Evolutionary conservation across 106 monocot genomes (phyloP).

Genomic region (Dendrobium catenatum): DNA sequence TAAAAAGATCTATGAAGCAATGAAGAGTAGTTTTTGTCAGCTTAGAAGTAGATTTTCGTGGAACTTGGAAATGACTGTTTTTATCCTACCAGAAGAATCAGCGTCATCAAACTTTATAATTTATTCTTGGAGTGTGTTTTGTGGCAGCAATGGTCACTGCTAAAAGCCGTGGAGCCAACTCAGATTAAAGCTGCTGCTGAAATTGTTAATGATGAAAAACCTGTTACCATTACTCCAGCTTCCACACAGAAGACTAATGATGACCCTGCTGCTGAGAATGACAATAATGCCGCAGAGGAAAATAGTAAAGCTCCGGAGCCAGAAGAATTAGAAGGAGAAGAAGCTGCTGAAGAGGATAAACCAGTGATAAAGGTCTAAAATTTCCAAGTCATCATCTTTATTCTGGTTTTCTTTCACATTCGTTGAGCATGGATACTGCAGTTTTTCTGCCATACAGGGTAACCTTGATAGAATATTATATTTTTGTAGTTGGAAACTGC

Average conservation of each 20-base stretch:
- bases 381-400: background rate
- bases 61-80: background rate
- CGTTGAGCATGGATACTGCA: background rate
- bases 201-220: too few relatives aligned
- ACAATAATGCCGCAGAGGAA: constrained; percentile 35
- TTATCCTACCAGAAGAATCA: background rate
- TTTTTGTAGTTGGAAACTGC: constrained; percentile 78
- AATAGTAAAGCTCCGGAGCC: constrained; percentile 26
- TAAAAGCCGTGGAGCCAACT: constrained; percentile 21
- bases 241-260: constrained; percentile 16
- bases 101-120: background rate
- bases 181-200: constrained; percentile 13
- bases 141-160: constrained; percentile 47
- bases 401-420: too few relatives aligned
- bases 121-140: background rate
- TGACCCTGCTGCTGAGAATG: constrained; percentile 18
- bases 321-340: constrained; percentile 30
- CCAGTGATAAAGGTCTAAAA: constrained; percentile 73
- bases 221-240: constrained; percentile 1
- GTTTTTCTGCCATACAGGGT: background rate
- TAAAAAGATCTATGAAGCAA: background rate
- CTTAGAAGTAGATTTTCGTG: background rate
- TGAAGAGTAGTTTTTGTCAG: background rate
- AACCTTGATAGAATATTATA: background rate
- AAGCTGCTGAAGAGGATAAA: constrained; percentile 43